phyloP scores from a whole-genome alignment of 169 alveolate genomes.

The Eimeria necatrix region DNA sequence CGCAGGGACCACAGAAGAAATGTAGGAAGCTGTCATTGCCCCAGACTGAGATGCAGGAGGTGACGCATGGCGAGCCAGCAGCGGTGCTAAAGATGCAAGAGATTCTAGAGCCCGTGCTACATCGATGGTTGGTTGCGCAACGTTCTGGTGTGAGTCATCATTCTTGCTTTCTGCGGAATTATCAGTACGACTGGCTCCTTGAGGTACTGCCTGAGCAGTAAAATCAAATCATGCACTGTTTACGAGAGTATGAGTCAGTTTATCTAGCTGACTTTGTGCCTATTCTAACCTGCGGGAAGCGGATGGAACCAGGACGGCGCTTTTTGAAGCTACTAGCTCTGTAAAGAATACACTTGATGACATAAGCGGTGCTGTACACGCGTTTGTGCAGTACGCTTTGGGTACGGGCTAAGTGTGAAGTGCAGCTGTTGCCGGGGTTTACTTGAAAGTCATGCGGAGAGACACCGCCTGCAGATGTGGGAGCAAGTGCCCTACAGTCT shows the following conservation, averaged over 20 bases:
- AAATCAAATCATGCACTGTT: neutral
- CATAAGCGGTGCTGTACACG: too few relatives aligned
- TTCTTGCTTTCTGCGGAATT: slow-evolving; percentile 8
- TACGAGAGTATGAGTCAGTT: neutral
- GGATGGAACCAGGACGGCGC: too few relatives aligned
- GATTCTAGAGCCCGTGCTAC: slow-evolving; percentile 41
- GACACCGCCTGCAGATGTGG: slow-evolving; percentile 7
- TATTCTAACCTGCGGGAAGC: too few relatives aligned
- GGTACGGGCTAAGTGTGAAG: neutral
- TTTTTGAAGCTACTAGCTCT: too few relatives aligned
- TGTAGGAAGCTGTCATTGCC: neutral
- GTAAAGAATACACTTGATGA: too few relatives aligned
- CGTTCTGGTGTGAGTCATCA: neutral
- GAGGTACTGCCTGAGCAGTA: slow-evolving; percentile 23
- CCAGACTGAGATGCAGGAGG: neutral
- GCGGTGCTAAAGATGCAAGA: slow-evolving; percentile 36
- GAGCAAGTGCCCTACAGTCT: neutral
- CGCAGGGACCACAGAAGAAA: slow-evolving; percentile 57
- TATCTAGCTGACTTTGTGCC: too few relatives aligned
- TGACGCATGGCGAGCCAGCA: slow-evolving; percentile 23
- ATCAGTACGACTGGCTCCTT: neutral
- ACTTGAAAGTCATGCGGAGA: slow-evolving; percentile 19
- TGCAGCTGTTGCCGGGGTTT: neutral
- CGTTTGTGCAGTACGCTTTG: too few relatives aligned
- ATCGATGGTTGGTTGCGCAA: slow-evolving; percentile 23